Percentiles rank a stretch among this genome's conserved stretches.
Conservation (phyloP, 257 asterid species). For the Petunia axillaris region DNA sequence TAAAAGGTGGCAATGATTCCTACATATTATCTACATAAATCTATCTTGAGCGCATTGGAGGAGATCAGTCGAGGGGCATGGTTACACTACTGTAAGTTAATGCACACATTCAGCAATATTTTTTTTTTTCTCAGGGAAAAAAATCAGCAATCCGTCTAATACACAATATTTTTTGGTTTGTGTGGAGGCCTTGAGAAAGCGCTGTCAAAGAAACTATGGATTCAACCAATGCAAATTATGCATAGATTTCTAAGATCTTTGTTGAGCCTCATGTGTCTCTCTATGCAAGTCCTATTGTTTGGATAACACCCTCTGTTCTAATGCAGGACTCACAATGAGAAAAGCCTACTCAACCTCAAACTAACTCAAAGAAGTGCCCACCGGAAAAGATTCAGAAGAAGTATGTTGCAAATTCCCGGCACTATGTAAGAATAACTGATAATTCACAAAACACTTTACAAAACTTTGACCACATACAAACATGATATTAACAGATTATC, state of each 20-base stretch:
- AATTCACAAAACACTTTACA: neutral
- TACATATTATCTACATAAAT: neutral
- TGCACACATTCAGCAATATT: neutral
- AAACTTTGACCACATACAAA: constrained; percentile 16
- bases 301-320: neutral
- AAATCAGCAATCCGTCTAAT: neutral
- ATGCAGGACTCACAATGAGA: neutral
- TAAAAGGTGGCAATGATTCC: neutral
- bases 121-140: too few species aligned
- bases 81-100: neutral
- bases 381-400: neutral
- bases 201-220: neutral
- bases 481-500: neutral
- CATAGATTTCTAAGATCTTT: neutral
- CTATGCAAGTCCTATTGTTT: neutral
- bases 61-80: neutral
- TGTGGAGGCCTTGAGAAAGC: neutral
- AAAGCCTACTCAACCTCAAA: neutral
- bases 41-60: neutral
- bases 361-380: constrained; percentile 9
- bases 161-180: neutral
- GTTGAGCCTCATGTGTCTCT: neutral
- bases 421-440: constrained; percentile 9
- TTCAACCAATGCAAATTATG: neutral
- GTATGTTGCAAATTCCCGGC: neutral